Base-by-base conservation (phyloP, 2,329 filamentous ascomycete species). In the Penicillium expansum region DNA sequence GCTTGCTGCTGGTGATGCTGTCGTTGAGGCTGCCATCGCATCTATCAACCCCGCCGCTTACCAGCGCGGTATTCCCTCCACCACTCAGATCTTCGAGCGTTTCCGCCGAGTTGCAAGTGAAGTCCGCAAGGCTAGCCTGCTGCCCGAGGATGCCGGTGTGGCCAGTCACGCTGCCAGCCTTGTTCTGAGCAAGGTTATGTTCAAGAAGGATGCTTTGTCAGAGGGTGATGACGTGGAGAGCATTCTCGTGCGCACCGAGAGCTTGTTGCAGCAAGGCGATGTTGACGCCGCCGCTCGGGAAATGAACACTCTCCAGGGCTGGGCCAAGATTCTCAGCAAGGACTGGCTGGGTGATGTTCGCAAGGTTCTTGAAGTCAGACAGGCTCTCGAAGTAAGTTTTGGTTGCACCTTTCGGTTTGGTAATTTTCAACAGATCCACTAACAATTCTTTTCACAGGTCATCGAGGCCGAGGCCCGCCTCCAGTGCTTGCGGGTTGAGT, bases 31-130 rank as follows among this genome's bases (percentile, higher is more conserved):
- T 4, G 94, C 94, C 58, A 96, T 99, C 68, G 89, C 90, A n/a
- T 96, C 92, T 30, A 96, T 99, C 76, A 95, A 95, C 80, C 94
- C 94, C 3, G 80, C 84, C 11, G 91, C 94, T 20, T 99, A 99
- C 80, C 94, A 97, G 78, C 88, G 88, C 55, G 94, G 94, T 57
- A 87, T 99, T 56, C 86, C 92, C 24, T 91, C 89, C 14, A 81
- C 90, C 0, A 83, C 92, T 22, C 90, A 95, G 74, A 85, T 99
- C 33, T 90, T 97, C 65, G 94, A 99, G 77, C 88, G 94, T 61
- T 99, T 99, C 87, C 88, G 94, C 42, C 89, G 92, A 49, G 94
- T 99, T 16, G 91, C 94, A 2, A 80, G 81, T 55, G 94, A 99
- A 78, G 94, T 99, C 39, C 86, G 94, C 73, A 99, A 99, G 81